Conservation (phyloP, 805 yeast genomes). For the Hanseniaspora opuntiae region DNA sequence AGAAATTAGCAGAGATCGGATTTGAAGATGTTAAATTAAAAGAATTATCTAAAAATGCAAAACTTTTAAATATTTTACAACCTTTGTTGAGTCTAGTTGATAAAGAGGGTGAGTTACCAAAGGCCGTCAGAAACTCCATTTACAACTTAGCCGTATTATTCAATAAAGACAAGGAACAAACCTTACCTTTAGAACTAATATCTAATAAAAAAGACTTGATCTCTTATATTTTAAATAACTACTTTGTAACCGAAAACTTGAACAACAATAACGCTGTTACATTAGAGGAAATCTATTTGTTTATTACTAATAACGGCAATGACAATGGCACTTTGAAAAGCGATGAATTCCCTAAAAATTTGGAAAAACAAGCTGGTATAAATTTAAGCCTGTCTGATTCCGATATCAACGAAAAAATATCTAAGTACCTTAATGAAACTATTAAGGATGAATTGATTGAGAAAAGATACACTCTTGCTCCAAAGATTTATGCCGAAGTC, state of each 20-base stretch:
- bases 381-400: conserved; percentile 61
- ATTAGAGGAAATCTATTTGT: conserved; percentile 64
- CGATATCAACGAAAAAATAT: conserved; percentile 47
- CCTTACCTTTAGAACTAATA: conserved; percentile 22
- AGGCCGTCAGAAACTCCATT: conserved; percentile 47
- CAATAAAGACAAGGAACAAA: conserved; percentile 33
- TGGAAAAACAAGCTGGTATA: conserved; percentile 58
- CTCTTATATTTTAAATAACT: conserved; percentile 26
- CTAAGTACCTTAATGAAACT: conserved; percentile 45
- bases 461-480: conserved; percentile 71
- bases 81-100: conserved; percentile 38
- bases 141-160: conserved; percentile 66
- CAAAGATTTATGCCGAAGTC: conserved; percentile 61
- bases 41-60: conserved; percentile 74
- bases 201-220: conserved; percentile 27
- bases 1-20: conserved; percentile 35
- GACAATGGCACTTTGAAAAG: conserved; percentile 27
- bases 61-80: conserved; percentile 59
- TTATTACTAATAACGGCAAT: conserved; percentile 32
- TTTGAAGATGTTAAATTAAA: conserved; percentile 59
- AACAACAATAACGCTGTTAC: conserved; percentile 9
- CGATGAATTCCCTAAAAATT: conserved; percentile 39
- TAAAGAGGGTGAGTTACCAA: conserved; percentile 32
- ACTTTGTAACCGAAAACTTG: conserved; percentile 9
- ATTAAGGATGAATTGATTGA: conserved; percentile 37